These are phyloP conservation scores for Yamadazyma dushanensis DNA, from an alignment of 1,139 yeast genomes.

Conservation along the genomic window DNA sequence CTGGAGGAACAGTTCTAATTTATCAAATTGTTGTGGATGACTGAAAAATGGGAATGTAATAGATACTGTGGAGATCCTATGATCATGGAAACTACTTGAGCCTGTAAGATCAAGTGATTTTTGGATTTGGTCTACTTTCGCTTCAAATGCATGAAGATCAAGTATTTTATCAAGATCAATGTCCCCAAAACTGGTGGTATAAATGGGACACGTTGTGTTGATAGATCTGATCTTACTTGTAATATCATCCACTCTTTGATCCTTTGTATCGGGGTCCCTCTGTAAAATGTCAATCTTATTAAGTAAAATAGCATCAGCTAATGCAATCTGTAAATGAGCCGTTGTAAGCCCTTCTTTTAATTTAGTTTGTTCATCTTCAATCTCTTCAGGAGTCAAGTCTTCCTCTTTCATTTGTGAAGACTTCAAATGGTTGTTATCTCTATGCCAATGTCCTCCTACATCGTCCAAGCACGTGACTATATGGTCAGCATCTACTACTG, in stretches of 20 bases:
- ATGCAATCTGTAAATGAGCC: constrained; percentile 86
- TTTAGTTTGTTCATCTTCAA: constrained; percentile 31
- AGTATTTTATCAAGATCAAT: constrained; percentile 59
- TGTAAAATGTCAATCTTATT: constrained; percentile 68
- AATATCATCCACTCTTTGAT: constrained; percentile 24
- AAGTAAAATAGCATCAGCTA: constrained; percentile 78
- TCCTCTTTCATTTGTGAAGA: constrained; percentile 22
- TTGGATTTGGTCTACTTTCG: constrained; percentile 33
- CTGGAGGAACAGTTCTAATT: constrained; percentile 64
- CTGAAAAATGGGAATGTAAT: constrained; percentile 51
- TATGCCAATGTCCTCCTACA: constrained; percentile 59
- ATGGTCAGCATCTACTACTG: constrained; percentile 81
- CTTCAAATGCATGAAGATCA: constrained; percentile 80
- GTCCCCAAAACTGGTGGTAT: constrained; percentile 71
- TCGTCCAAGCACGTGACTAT: constrained; percentile 70
- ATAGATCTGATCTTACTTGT: constrained; percentile 50
- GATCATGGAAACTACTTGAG: constrained; percentile 36
- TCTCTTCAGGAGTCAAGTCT: constrained; percentile 30
- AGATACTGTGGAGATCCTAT: constrained; percentile 63
- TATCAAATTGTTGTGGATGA: constrained; percentile 29
- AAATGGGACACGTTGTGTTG: constrained; percentile 67
- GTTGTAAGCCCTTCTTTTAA: constrained; percentile 62
- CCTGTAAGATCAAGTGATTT: constrained; percentile 17
- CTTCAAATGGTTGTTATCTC: constrained; percentile 32
- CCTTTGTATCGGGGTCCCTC: constrained; percentile 16